phyloP scores from a whole-genome alignment of 2,329 filamentous ascomycete genomes.

The Elsinoe batatas region DNA sequence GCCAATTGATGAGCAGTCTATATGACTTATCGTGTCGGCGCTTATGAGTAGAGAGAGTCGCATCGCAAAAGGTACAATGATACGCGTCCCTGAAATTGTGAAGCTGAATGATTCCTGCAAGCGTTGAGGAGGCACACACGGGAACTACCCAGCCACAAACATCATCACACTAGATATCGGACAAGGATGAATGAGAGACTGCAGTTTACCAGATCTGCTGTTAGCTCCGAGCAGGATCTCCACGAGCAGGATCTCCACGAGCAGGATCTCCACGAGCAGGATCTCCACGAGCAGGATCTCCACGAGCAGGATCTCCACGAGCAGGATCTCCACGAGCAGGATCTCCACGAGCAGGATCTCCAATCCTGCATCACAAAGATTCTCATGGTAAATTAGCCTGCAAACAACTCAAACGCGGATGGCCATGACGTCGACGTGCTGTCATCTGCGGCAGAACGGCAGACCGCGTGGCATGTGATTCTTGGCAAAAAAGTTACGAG shows the following conservation, averaged over 20 bases:
- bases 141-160: background rate
- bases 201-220: background rate
- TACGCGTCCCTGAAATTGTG: too few relatives aligned
- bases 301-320: too few relatives aligned
- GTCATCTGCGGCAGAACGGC: conserved; percentile 1
- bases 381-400: background rate
- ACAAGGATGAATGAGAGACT: background rate
- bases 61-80: background rate
- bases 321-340: too few relatives aligned
- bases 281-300: too few relatives aligned
- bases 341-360: background rate
- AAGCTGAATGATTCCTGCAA: background rate
- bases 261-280: too few relatives aligned
- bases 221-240: background rate
- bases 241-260: too few relatives aligned
- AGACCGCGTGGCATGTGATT: background rate
- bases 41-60: background rate
- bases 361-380: background rate
- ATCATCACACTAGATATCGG: background rate
- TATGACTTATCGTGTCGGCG: background rate
- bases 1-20: background rate
- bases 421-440: background rate
- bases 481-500: conserved; percentile 24
- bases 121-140: background rate
- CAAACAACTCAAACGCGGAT: background rate